These are phyloP conservation scores for Acacia concinna DNA, from an alignment of 331 rosid species.

Conservation along the genomic window DNA sequence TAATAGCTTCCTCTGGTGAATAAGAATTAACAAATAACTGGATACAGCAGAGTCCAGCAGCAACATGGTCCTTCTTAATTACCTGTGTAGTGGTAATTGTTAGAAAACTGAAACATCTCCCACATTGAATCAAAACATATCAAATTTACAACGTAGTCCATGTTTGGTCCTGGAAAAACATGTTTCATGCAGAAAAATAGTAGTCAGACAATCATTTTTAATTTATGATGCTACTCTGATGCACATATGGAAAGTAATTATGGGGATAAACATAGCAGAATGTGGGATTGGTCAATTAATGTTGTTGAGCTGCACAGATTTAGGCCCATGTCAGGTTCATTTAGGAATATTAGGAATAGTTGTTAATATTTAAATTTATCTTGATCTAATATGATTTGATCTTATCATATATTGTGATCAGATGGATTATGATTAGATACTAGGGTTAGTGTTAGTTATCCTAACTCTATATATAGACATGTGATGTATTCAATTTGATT, in stretches of 20 bases:
- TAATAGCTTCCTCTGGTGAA: slow-evolving; percentile 89
- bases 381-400: no score
- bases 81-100: slow-evolving; percentile 54
- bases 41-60: slow-evolving; percentile 97
- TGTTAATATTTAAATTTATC: no score
- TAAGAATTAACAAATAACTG: slow-evolving; percentile 90
- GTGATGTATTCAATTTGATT: no score
- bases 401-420: no score
- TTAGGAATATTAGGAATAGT: no score
- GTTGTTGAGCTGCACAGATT: no score
- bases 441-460: no score
- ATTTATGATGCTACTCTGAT: not conserved
- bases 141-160: not conserved
- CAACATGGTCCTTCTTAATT: slow-evolving; percentile 87
- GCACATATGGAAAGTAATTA: not conserved
- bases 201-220: not conserved
- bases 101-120: slow-evolving; percentile 19
- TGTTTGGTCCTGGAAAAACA: not conserved
- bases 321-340: no score
- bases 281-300: no score
- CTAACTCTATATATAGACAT: no score
- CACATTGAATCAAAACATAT: not conserved
- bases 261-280: not conserved
- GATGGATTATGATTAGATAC: no score
- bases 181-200: slow-evolving; percentile 5